Percentiles rank a stretch among this genome's conserved stretches.
Conservation (phyloP, 78 protist genomes). For the Planoprotostelium fungivorum region DNA sequence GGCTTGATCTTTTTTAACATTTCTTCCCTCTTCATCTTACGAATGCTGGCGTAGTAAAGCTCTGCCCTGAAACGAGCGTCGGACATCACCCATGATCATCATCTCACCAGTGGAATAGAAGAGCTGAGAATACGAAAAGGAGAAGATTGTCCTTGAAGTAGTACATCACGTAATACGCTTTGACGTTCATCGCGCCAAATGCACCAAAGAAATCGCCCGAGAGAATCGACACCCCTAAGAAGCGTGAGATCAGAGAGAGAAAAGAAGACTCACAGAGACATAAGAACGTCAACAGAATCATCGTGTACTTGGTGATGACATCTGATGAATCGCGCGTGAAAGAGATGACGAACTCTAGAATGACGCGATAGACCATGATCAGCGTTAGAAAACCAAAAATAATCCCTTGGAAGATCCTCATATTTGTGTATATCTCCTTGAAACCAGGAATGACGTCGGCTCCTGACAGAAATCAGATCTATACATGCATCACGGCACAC, state of each 20-base stretch:
- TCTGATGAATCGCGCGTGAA: background rate
- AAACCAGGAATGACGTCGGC: background rate
- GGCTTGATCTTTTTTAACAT: too few relatives aligned
- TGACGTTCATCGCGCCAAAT: background rate
- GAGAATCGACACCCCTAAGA: background rate
- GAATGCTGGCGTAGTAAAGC: too few relatives aligned
- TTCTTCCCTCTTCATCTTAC: too few relatives aligned
- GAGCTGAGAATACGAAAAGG: background rate
- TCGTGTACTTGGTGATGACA: background rate
- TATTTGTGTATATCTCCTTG: too few relatives aligned
- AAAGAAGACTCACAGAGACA: background rate
- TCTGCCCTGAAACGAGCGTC: too few relatives aligned
- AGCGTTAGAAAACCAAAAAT: background rate
- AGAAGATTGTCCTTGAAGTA: background rate
- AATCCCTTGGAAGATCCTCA: background rate
- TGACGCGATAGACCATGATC: background rate
- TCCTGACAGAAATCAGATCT: background rate
- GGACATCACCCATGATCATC: background rate
- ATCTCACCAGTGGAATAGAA: background rate
- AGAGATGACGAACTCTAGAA: background rate
- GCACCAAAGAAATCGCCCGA: background rate
- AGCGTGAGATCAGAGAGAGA: background rate
- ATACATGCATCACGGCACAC: background rate
- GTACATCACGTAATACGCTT: background rate
- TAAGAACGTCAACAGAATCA: background rate